Base-by-base conservation (phyloP, 2,329 filamentous ascomycete species). In the Phaeomoniella chlamydospora region DNA sequence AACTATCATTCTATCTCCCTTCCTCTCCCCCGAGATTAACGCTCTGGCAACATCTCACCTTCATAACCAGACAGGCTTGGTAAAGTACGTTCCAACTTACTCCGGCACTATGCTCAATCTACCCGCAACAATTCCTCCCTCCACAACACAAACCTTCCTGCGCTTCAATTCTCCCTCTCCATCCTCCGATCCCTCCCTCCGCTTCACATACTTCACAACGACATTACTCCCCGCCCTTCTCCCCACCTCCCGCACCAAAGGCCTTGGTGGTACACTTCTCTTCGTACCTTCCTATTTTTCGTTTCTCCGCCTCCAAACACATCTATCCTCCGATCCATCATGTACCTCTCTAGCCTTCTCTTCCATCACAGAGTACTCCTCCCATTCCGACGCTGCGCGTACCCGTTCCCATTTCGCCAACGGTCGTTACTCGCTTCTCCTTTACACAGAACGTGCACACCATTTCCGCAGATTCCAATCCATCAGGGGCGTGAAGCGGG, bases 401-500 rank as follows among this genome's bases (percentile, higher is more conserved):
- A 85, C 88, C 5, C 71, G 88, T 15, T 87, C 82, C 10, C 83
- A 94, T 53, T 96, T 98, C 58, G 63, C 85, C 44, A 80, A 67
- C 29, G 90, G 87, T 4, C 70, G 86, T 12, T 82, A 94, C 53
- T 75, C 75, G 14, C 70, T 96, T 13, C 60, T 98, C 29, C 65
- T 98, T 12, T 98, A 96, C 60, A 92, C 87, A 2, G 88, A 93
- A 55, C 77, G 90, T 40, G 83, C 87, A n/a, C 90, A 98, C 58
- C 90, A 98, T 58, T 96, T 96, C 67, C 76, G 85, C 34, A 72
- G 90, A n/a, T 86, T 90, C 52, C 72, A 74, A 45, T 14, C 6
- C 30, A 68, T 98, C 37, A 72, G 75, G 22, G 90, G 90, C 15
- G 85, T 90, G 11, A 78, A 77, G 55, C 70, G 77, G 29, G 72